Base-by-base conservation (phyloP, 2,329 filamentous ascomycete species). In the Fusarium armeniacum region DNA sequence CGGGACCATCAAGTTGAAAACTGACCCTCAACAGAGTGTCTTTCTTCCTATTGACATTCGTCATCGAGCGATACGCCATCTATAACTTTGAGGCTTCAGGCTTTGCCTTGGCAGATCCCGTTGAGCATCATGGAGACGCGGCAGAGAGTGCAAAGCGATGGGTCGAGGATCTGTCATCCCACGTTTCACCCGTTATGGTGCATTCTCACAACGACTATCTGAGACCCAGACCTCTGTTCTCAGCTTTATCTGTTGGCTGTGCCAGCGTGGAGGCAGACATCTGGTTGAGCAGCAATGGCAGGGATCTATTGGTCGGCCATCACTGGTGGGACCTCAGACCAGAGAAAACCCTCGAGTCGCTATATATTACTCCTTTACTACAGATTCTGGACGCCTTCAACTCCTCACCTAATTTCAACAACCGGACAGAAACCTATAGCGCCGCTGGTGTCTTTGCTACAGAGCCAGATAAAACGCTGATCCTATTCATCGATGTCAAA, bases 201-300 rank as follows among this genome's bases (percentile, higher is more conserved):
- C 89, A 91, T 75, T 90, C 87, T 1, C 90, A 91, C 74, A 91
- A 91, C 73, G 90, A 92, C 76, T 92, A 92, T 77, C 87, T 87
- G 86, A 83, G 89, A 43, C 83, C 81, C 12, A 82, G 87, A 1
- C 89, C 90, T 0, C 80, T 93, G 8, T 91, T 87, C 72, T 87
- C 87, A 4, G 90, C 90, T 20, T 78, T 90, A 2, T 79, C 82
- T 10, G 84, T 84, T 4, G 87, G 88, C 8, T 90, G 87, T 70
- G 85, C 85, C 5, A 85, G 89, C 20, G 83, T 91, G 3, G 90
- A 93, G 78, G 89, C 89, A 5, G 91, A 93, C 70, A 86, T 92
- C 12, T 93, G 89, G 88, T 81, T 88, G 2, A 73, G 53, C 36
- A 67, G 55, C 2, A 84, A 85, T 45, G 82, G 85, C 50, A 73